Conservation (phyloP, 2,329 filamentous ascomycete genomes). For the Helicocarpus griseus region DNA sequence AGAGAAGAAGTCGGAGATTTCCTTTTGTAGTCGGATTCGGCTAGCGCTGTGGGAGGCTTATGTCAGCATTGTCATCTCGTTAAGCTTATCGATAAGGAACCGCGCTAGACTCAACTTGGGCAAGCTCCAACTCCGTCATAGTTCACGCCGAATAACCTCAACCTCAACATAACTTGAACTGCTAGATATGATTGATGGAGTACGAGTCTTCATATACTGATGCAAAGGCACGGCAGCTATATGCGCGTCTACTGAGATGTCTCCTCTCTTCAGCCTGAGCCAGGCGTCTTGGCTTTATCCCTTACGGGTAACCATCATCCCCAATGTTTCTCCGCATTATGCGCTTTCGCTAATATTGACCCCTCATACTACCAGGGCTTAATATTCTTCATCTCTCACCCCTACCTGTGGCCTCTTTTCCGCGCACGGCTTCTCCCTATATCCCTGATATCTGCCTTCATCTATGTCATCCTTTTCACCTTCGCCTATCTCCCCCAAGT, state of each 20-base stretch:
- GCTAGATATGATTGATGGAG: neutral
- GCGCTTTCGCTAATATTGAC: neutral
- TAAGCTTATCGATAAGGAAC: neutral
- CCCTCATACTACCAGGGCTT: constrained; percentile 49
- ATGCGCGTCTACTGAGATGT: constrained; percentile 5
- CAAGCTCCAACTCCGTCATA: neutral
- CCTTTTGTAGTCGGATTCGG: constrained; percentile 15
- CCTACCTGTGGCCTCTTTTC: constrained; percentile 75
- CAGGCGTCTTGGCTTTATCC: constrained; percentile 40
- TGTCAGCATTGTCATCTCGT: neutral
- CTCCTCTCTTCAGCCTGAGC: constrained; percentile 17
- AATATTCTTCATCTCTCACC: constrained; percentile 67
- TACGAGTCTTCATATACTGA: neutral
- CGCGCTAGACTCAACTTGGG: neutral
- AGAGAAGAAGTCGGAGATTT: constrained; percentile 15
- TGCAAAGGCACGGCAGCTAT: neutral
- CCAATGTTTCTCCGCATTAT: no score
- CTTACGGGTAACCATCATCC: constrained; percentile 30
- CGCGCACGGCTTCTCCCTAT: constrained; percentile 68
- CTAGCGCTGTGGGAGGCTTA: constrained; percentile 5
- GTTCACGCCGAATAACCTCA: neutral
- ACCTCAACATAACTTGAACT: neutral
- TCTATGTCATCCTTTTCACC: constrained; percentile 77
- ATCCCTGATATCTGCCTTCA: constrained; percentile 68
- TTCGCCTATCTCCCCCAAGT: constrained; percentile 85